Evolutionary conservation across 352 stramenopile species (phyloP).

Genomic region (Phytopythium helicoides): DNA sequence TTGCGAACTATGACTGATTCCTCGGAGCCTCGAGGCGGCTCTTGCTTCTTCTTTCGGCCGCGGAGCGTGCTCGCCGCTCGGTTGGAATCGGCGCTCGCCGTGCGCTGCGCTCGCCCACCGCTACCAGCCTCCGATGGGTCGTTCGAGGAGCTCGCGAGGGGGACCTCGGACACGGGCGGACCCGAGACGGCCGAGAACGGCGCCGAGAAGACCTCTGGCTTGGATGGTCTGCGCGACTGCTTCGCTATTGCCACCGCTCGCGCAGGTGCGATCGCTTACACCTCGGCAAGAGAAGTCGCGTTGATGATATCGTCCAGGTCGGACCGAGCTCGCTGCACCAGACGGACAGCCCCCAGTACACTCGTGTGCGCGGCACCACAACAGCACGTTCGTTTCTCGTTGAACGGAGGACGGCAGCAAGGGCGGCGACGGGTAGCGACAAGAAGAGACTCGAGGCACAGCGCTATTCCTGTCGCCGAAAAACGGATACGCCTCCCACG

Average conservation of each 20-base stretch:
- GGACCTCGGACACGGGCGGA: conserved; percentile 11
- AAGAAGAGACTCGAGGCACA: too few relatives aligned
- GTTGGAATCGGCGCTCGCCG: conserved; percentile 2
- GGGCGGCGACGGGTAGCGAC: too few relatives aligned
- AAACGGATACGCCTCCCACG: too few relatives aligned
- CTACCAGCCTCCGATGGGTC: conserved; percentile 19
- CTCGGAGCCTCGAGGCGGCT: conserved; percentile 22
- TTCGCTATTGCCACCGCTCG: conserved; percentile 11
- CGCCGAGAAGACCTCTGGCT: conserved; percentile 21
- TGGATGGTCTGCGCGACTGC: conserved; percentile 16
- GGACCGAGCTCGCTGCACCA: too few relatives aligned
- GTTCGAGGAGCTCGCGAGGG: conserved; percentile 17
- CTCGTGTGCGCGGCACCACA: neutral
- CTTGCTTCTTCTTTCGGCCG: conserved; percentile 27
- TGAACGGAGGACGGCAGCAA: too few relatives aligned
- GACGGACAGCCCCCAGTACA: too few relatives aligned
- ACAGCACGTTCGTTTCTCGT: conserved; percentile 3
- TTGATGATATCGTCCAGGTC: too few relatives aligned
- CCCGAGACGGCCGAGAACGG: conserved; percentile 6
- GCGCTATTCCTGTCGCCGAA: too few relatives aligned
- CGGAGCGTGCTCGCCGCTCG: conserved; percentile 14
- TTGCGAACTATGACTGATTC: conserved; percentile 22
- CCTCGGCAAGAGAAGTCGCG: neutral
- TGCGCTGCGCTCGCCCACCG: conserved; percentile 10
- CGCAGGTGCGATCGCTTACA: conserved; percentile 1